Percentiles rank a stretch among this genome's conserved stretches.
Evolutionary conservation across 257 asterid genomes (phyloP).

Genomic region (Thymus quinquecostatus): DNA sequence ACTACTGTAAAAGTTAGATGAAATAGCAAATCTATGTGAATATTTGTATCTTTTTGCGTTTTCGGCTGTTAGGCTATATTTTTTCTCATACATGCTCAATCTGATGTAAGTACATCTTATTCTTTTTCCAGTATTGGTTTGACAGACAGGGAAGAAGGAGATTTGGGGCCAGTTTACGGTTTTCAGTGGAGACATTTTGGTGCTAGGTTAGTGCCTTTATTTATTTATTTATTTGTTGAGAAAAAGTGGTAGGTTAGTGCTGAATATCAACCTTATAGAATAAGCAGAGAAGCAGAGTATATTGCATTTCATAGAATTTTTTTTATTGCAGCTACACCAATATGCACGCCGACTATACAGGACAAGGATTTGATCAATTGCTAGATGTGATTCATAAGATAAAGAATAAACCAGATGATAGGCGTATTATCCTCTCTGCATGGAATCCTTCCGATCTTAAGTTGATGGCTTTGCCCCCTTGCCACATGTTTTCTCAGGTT

Average conservation of each 20-base stretch:
- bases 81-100: slow-evolving; percentile 15
- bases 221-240: too few relatives aligned
- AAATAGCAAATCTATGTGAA: background rate
- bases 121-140: slow-evolving; percentile 57
- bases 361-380: slow-evolving; percentile 86
- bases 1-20: background rate
- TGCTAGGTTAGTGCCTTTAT: slow-evolving; percentile 54
- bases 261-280: slow-evolving; percentile 6
- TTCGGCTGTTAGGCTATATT: background rate
- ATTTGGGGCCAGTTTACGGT: slow-evolving; percentile 79
- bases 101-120: slow-evolving; percentile 19
- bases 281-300: background rate
- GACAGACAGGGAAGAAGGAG: slow-evolving; percentile 77
- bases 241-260: slow-evolving; percentile 60
- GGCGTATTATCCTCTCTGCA: slow-evolving; percentile 71
- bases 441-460: slow-evolving; percentile 88
- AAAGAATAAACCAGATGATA: slow-evolving; percentile 72
- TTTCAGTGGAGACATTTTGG: slow-evolving; percentile 92
- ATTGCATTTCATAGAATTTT: background rate
- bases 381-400: slow-evolving; percentile 68
- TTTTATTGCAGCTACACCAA: slow-evolving; percentile 58
- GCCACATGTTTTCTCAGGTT: slow-evolving; percentile 95
- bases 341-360: slow-evolving; percentile 75
- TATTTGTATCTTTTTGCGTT: background rate
- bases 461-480: slow-evolving; percentile 82